phyloP scores from a whole-genome alignment of 148 eudicot genomes.

The Dianthus caryophyllus region DNA sequence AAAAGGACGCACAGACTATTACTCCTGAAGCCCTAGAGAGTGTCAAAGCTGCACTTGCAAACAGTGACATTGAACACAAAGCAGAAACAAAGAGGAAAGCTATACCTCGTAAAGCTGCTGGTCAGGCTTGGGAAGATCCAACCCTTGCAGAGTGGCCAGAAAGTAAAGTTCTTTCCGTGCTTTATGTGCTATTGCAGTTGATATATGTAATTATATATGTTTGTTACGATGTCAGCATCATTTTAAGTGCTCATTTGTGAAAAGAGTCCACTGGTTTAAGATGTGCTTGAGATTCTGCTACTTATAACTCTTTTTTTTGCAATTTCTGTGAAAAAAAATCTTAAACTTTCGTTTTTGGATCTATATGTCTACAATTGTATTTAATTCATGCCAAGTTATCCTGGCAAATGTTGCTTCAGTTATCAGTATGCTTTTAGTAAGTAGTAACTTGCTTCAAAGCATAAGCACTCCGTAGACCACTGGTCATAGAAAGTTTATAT shows the following conservation, averaged over 20 bases:
- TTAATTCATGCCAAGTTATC: not conserved
- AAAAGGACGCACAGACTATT: conserved; percentile 83
- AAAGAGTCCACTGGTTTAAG: not conserved
- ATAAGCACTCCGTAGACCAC: not conserved
- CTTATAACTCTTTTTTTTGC: not conserved
- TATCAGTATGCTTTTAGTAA: not conserved
- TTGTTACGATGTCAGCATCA: not conserved
- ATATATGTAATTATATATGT: not conserved
- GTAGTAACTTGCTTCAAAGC: conserved; percentile 1
- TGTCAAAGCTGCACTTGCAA: conserved; percentile 96
- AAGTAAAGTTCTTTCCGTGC: conserved; percentile 40
- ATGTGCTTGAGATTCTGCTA: not conserved
- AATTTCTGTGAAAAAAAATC: too few relatives aligned
- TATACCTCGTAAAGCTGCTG: conserved; percentile 90
- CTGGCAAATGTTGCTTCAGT: not conserved
- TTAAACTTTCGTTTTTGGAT: not conserved
- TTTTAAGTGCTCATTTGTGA: not conserved
- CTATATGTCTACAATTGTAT: not conserved
- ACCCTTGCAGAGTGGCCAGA: conserved; percentile 98
- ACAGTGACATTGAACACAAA: conserved; percentile 85
- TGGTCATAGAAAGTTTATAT: too few relatives aligned
- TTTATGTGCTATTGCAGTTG: not conserved
- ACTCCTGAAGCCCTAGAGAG: conserved; percentile 92
- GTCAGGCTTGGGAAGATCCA: conserved; percentile 95
- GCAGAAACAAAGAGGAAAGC: conserved; percentile 92